These are phyloP conservation scores for Hydrangea macrophylla DNA, from an alignment of 148 eudicot species.

Conservation along the genomic window DNA sequence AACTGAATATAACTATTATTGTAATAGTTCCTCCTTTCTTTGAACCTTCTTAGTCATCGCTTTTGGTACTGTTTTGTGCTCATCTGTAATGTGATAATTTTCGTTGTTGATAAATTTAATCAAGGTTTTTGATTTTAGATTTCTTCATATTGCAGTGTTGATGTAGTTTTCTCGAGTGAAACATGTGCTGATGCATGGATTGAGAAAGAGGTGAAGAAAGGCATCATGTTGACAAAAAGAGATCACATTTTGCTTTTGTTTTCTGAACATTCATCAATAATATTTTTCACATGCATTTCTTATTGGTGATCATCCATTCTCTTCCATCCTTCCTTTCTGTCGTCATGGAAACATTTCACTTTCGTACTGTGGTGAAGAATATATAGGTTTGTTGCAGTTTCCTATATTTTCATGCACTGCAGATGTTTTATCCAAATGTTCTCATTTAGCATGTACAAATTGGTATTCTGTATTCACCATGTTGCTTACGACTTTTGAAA, in stretches of 20 bases:
- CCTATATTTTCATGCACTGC: background rate
- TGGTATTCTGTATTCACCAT: background rate
- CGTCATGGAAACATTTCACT: background rate
- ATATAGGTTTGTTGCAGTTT: background rate
- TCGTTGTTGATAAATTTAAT: background rate
- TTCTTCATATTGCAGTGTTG: constrained; percentile 63
- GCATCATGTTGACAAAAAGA: background rate
- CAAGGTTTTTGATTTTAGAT: constrained; percentile 12
- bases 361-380: background rate
- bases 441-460: background rate
- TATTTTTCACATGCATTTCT: constrained; percentile 8
- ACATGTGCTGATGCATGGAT: constrained; percentile 98
- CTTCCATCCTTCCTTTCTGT: background rate
- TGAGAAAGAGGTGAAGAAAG: constrained; percentile 77
- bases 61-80: background rate
- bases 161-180: constrained; percentile 67
- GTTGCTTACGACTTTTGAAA: background rate
- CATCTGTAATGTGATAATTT: background rate
- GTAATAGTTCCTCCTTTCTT: background rate
- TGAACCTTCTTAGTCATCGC: background rate
- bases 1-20: background rate
- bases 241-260: background rate
- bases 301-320: background rate
- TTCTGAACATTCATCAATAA: background rate
- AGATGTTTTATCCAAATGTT: background rate